Conservation (phyloP, 331 rosid species). For the Cydonia oblonga region DNA sequence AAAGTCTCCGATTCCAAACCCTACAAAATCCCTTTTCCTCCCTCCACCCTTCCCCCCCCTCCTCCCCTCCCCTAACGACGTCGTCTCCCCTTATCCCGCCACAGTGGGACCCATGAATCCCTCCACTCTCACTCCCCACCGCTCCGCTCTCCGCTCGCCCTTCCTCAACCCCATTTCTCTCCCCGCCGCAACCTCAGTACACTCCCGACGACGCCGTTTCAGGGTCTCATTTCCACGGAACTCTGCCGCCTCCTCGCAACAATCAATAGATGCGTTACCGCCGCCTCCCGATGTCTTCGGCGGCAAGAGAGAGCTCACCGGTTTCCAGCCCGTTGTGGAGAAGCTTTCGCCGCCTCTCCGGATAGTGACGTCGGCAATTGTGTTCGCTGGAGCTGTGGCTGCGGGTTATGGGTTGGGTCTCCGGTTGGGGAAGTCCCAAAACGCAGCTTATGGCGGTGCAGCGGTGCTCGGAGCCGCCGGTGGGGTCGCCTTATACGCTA, state of each 20-base stretch:
- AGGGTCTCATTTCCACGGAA: slow-evolving; percentile 49
- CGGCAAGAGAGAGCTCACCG: slow-evolving; percentile 53
- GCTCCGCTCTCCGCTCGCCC: slow-evolving; percentile 27
- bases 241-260: slow-evolving; percentile 25
- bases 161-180: slow-evolving; percentile 34
- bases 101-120: slow-evolving; percentile 47
- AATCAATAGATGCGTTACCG: slow-evolving; percentile 9
- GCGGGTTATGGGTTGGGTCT: slow-evolving; percentile 84
- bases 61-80: slow-evolving; percentile 25
- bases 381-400: slow-evolving; percentile 67
- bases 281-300: slow-evolving; percentile 21
- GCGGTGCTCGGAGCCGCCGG: slow-evolving; percentile 68
- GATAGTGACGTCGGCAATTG: slow-evolving; percentile 57
- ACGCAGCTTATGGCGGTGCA: slow-evolving; percentile 71
- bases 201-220: slow-evolving; percentile 49
- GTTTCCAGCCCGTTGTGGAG: slow-evolving; percentile 61
- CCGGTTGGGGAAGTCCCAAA: slow-evolving; percentile 43
- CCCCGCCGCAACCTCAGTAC: slow-evolving; percentile 13
- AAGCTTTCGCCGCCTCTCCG: slow-evolving; percentile 57
- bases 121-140: slow-evolving; percentile 35
- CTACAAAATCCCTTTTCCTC: neutral
- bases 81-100: slow-evolving; percentile 4
- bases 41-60: too few species aligned
- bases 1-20: too few species aligned
- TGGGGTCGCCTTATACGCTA: slow-evolving; percentile 59